These are phyloP conservation scores for Jamesozyma spencerorum DNA, from an alignment of 805 yeast genomes.

Conservation along the genomic window DNA sequence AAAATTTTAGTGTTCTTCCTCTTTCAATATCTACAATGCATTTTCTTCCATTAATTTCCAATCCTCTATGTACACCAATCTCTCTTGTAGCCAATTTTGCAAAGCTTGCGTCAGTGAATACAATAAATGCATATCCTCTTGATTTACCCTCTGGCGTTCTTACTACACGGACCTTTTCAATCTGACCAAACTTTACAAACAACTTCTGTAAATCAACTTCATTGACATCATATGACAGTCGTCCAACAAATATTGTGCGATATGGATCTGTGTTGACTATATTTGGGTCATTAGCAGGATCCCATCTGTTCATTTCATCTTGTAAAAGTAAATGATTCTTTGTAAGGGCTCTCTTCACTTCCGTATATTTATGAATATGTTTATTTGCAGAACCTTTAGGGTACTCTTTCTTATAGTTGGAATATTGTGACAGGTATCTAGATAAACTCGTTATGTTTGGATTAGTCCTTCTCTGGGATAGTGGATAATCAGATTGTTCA, in stretches of 20 bases:
- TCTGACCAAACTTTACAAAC: constrained; percentile 58
- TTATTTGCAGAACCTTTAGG: constrained; percentile 19
- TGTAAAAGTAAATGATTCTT: constrained; percentile 29
- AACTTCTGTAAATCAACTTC: constrained; percentile 61
- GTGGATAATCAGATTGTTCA: constrained; percentile 42
- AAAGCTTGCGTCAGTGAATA: constrained; percentile 51
- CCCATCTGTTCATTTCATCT: constrained; percentile 36
- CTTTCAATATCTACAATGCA: constrained; percentile 66
- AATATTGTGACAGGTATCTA: constrained; percentile 13
- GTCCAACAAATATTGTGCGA: constrained; percentile 65
- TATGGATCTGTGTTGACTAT: constrained; percentile 60
- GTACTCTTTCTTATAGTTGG: constrained; percentile 22
- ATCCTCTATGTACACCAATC: constrained; percentile 39
- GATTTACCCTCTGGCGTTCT: constrained; percentile 46
- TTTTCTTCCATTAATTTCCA: constrained; percentile 42
- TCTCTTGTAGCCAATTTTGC: constrained; percentile 55
- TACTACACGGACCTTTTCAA: constrained; percentile 54
- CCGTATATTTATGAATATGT: constrained; percentile 24
- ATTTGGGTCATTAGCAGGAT: constrained; percentile 49
- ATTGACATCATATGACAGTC: constrained; percentile 54
- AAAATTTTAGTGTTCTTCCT: constrained; percentile 53
- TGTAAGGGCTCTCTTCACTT: constrained; percentile 10
- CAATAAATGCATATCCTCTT: constrained; percentile 78
- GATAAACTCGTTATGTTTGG: constrained; percentile 40
- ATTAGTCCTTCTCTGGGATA: constrained; percentile 39